Evolutionary conservation across 495 filamentous ascomycete species (phyloP).

Genomic region (Lineolata rhizophorae): DNA sequence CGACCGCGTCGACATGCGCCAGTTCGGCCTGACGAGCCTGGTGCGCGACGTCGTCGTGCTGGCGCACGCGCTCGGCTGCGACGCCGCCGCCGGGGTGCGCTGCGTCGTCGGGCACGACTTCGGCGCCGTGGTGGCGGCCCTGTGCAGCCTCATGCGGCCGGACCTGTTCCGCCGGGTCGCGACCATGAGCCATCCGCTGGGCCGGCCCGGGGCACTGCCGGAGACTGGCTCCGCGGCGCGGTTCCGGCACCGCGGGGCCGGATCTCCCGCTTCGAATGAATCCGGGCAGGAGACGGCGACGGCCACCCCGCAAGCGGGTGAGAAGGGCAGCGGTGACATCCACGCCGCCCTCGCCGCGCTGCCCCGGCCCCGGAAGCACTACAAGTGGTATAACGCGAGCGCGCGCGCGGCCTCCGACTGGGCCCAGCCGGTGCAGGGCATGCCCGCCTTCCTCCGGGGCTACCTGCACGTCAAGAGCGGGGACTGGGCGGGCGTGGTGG

Average conservation of each 20-base stretch:
- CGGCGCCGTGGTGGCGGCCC: constrained; percentile 33
- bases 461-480: constrained; percentile 50
- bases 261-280: constrained; percentile 13
- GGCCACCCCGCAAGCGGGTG: constrained; percentile 2
- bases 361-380: constrained; percentile 35
- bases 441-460: constrained; percentile 36
- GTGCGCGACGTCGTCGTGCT: constrained; percentile 40
- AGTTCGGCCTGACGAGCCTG: constrained; percentile 33
- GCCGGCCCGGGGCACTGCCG: no score
- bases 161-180: constrained; percentile 37
- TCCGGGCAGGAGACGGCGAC: constrained; percentile 29
- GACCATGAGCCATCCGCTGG: constrained; percentile 35
- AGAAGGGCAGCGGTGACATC: no score
- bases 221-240: no score
- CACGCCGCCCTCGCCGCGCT: constrained; percentile 30
- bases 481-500: constrained; percentile 31
- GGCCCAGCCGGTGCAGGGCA: constrained; percentile 27
- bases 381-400: constrained; percentile 49
- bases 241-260: no score
- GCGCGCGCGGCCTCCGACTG: constrained; percentile 32
- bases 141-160: constrained; percentile 37
- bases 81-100: constrained; percentile 26
- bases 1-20: constrained; percentile 28
- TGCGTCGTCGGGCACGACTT: constrained; percentile 49
- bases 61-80: constrained; percentile 36